These are phyloP conservation scores for Penicillium sp. DNA, from an alignment of 2,329 filamentous ascomycete species.

Conservation along the genomic window DNA sequence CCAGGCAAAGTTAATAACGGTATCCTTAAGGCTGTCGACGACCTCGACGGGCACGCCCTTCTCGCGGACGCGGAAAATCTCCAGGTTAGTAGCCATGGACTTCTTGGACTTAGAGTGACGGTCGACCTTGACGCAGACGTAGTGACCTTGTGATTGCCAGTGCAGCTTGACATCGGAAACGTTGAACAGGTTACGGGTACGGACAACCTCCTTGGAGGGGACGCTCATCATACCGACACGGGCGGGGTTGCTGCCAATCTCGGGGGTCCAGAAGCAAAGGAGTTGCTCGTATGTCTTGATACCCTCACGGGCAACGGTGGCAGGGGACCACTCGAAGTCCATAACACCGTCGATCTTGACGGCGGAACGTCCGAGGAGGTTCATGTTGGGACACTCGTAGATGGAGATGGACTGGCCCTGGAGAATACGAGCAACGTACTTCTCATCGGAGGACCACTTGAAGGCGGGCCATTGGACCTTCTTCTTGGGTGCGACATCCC, in stretches of 20 bases:
- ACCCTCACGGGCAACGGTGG: constrained; percentile 76
- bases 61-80: constrained; percentile 96
- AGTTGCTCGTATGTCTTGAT: constrained; percentile 93
- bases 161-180: constrained; percentile 97
- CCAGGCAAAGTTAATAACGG: constrained; percentile 99
- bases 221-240: constrained; percentile 97
- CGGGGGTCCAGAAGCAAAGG: constrained; percentile 97
- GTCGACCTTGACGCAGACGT: constrained; percentile 98
- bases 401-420: constrained; percentile 87
- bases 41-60: constrained; percentile 99
- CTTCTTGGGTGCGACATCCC: constrained; percentile 72
- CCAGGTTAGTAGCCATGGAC: constrained; percentile 91
- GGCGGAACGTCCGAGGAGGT: constrained; percentile 82
- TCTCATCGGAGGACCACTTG: constrained; percentile 98
- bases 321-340: constrained; percentile 97
- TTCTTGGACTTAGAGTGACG: constrained; percentile 99
- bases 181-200: constrained; percentile 96
- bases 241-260: constrained; percentile 95
- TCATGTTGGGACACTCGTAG: constrained; percentile 88
- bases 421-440: constrained; percentile 90
- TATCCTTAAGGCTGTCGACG: constrained; percentile 96
- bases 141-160: constrained; percentile 94
- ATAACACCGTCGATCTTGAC: constrained; percentile 96
- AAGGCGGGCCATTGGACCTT: constrained; percentile 98
- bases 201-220: constrained; percentile 89